Evolutionary conservation across 2,329 filamentous ascomycete genomes (phyloP).

Genomic region (Paecilomyces sp.): DNA sequence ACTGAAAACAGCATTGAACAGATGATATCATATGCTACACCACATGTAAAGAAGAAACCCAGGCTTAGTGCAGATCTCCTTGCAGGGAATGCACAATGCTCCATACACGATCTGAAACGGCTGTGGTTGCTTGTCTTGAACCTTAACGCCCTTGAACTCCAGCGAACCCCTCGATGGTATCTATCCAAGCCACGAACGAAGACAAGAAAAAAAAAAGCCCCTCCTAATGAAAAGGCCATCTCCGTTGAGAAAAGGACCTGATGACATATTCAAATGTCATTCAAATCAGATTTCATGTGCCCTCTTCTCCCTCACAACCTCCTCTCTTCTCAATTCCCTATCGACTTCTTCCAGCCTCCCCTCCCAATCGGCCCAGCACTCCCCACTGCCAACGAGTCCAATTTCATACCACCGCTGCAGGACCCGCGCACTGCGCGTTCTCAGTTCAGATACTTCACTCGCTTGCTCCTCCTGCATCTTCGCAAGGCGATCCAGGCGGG

Average conservation of each 20-base stretch:
- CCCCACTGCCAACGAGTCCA: conserved; percentile 60
- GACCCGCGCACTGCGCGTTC: conserved; percentile 38
- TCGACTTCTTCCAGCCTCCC: conserved; percentile 60
- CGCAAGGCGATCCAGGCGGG: conserved; percentile 31
- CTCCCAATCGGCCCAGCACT: conserved; percentile 66
- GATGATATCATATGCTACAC: not conserved
- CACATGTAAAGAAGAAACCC: not conserved
- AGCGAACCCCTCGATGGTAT: not conserved
- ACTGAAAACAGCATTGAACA: not conserved
- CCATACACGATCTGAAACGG: not conserved
- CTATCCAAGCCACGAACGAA: not conserved
- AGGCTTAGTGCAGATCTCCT: not conserved
- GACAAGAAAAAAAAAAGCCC: too few species aligned
- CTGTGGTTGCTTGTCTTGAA: not conserved
- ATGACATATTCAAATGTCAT: not conserved
- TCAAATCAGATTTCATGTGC: conserved; percentile 30
- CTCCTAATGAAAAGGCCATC: not conserved
- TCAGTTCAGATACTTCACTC: conserved; percentile 31
- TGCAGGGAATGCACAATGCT: not conserved
- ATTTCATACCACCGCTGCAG: conserved; percentile 68
- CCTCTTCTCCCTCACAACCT: conserved; percentile 50
- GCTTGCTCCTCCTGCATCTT: conserved; percentile 32
- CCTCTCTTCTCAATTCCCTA: conserved; percentile 56
- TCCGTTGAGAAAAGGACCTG: not conserved
- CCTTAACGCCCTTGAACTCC: not conserved